phyloP scores from a whole-genome alignment of 495 filamentous ascomycete species.

The Xylaria intraflava region DNA sequence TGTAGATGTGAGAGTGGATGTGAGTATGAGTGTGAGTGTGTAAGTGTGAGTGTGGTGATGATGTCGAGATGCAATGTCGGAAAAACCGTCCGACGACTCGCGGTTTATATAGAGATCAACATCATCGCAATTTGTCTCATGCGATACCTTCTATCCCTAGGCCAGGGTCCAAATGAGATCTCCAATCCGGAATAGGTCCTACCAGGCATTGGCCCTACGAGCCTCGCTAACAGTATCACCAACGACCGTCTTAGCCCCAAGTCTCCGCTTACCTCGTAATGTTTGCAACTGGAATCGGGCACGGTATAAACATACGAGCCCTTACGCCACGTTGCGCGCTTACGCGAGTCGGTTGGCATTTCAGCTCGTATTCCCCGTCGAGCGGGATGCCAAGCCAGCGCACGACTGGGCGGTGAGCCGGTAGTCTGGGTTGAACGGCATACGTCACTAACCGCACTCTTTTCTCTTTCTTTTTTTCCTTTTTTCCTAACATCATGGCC shows the following conservation, averaged over 20 bases:
- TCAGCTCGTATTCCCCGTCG: slow-evolving; percentile 5
- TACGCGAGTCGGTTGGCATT: slow-evolving; percentile 3
- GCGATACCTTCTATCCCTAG: too few relatives aligned
- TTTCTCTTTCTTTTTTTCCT: too few relatives aligned
- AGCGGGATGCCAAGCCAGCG: neutral
- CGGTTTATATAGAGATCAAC: slow-evolving; percentile 5
- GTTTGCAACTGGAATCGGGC: neutral
- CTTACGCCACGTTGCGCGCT: neutral
- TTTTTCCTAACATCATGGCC: too few relatives aligned
- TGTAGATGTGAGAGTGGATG: neutral
- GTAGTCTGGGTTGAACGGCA: too few relatives aligned
- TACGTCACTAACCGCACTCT: too few relatives aligned
- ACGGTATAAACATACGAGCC: slow-evolving; percentile 3
- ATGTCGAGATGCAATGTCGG: neutral
- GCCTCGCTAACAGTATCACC: neutral
- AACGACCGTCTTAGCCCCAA: slow-evolving; percentile 2
- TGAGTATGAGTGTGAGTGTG: neutral
- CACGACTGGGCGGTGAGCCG: neutral
- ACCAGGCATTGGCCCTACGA: neutral
- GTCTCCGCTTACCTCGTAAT: slow-evolving; percentile 12
- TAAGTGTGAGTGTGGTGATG: slow-evolving; percentile 2
- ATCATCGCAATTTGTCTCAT: neutral
- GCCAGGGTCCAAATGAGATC: neutral
- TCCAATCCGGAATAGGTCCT: neutral
- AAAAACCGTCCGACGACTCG: neutral